Evolutionary conservation across 2,329 filamentous ascomycete genomes (phyloP).

Genomic region (Colletotrichum scovillei): DNA sequence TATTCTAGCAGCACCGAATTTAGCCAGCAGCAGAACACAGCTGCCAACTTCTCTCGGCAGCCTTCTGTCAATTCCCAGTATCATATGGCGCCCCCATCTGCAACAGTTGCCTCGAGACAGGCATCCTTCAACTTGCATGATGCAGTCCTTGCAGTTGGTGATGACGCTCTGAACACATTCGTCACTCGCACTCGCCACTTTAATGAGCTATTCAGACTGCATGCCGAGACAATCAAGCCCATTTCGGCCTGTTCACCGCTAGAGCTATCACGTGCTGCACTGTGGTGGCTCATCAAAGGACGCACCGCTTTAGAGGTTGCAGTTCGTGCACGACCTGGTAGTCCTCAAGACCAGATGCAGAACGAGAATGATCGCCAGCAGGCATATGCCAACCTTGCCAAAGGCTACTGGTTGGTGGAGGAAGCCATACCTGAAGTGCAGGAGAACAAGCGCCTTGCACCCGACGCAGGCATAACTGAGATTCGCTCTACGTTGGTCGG

Average conservation of each 20-base stretch:
- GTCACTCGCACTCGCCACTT: slow-evolving; percentile 77
- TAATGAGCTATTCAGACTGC: slow-evolving; percentile 79
- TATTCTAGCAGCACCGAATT: slow-evolving; percentile 37
- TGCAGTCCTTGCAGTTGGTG: slow-evolving; percentile 58
- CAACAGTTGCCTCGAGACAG: slow-evolving; percentile 41
- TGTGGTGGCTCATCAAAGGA: slow-evolving; percentile 93
- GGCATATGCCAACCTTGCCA: slow-evolving; percentile 86
- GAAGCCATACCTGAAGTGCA: slow-evolving; percentile 63
- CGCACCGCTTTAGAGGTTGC: slow-evolving; percentile 79
- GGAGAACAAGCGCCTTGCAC: slow-evolving; percentile 52
- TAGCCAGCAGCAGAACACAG: slow-evolving; percentile 27
- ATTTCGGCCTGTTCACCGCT: slow-evolving; percentile 70
- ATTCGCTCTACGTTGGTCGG: slow-evolving; percentile 68
- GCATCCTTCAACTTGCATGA: slow-evolving; percentile 56
- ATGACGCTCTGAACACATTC: slow-evolving; percentile 78
- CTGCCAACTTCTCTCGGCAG: slow-evolving; percentile 33
- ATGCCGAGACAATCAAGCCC: slow-evolving; percentile 79
- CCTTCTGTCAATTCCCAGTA: slow-evolving; percentile 32
- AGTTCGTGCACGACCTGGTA: slow-evolving; percentile 72
- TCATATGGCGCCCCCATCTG: slow-evolving; percentile 40
- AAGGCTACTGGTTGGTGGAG: slow-evolving; percentile 83
- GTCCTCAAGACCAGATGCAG: slow-evolving; percentile 63
- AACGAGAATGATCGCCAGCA: slow-evolving; percentile 73
- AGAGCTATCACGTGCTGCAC: slow-evolving; percentile 77
- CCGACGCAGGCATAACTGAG: slow-evolving; percentile 61